Percentiles rank a stretch among this genome's conserved stretches.
phyloP scores from a whole-genome alignment of 257 asterid genomes.

The Oldenlandia corymbosa region DNA sequence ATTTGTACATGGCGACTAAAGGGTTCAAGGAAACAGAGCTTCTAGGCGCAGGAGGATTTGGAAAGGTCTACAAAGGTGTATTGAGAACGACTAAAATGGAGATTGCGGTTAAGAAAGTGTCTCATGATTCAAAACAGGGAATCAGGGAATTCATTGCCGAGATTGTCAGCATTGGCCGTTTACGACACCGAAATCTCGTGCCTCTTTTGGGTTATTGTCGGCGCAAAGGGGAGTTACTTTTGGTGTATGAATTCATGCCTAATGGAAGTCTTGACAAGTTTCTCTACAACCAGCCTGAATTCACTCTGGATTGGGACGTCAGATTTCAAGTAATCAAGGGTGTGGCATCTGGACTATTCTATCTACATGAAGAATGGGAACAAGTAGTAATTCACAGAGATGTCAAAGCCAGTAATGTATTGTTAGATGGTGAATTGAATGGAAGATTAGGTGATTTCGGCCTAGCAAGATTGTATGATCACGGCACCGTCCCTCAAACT shows the following conservation, averaged over 20 bases:
- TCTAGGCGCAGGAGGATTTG: constrained; percentile 20
- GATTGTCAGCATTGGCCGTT: constrained; percentile 17
- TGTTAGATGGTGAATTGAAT: constrained; percentile 22
- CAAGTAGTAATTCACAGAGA: constrained; percentile 26
- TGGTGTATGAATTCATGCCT: constrained; percentile 25
- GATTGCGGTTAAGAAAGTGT: constrained; percentile 20
- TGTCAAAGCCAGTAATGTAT: constrained; percentile 24
- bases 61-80: constrained; percentile 15
- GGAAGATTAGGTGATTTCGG: constrained; percentile 27
- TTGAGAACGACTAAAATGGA: background rate
- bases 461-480: constrained; percentile 18
- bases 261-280: constrained; percentile 25
- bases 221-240: constrained; percentile 19
- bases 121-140: constrained; percentile 25
- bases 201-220: constrained; percentile 24
- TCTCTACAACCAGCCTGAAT: background rate
- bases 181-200: constrained; percentile 24
- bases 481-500: constrained; percentile 15
- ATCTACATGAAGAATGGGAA: constrained; percentile 22
- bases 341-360: constrained; percentile 24
- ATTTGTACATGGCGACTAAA: constrained; percentile 20
- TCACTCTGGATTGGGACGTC: constrained; percentile 16
- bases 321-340: constrained; percentile 26
- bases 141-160: constrained; percentile 22
- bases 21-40: constrained; percentile 16